phyloP scores from a whole-genome alignment of 495 filamentous ascomycete species.

The Pyrenula massariospora region DNA sequence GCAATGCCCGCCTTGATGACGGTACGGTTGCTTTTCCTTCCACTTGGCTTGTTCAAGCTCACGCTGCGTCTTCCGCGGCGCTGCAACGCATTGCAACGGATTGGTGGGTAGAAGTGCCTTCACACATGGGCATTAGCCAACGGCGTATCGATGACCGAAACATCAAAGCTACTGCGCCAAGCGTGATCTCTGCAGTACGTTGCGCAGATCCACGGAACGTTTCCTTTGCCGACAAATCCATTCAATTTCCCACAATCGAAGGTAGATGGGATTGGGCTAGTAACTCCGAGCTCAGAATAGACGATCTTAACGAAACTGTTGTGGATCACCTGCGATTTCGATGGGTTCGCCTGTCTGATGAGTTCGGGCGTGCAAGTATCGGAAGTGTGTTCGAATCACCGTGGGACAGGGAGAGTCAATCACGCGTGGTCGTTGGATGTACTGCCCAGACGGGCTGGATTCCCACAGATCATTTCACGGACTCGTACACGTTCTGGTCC shows the following conservation, averaged over 20 bases:
- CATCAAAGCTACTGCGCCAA: not conserved
- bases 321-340: slow-evolving; percentile 4
- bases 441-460: slow-evolving; percentile 10
- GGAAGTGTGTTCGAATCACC: slow-evolving; percentile 5
- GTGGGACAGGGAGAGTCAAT: slow-evolving; percentile 1
- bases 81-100: not conserved
- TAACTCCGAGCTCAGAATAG: slow-evolving; percentile 1
- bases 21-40: not conserved
- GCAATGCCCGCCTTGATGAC: slow-evolving; percentile 1
- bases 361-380: slow-evolving; percentile 5
- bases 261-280: not conserved
- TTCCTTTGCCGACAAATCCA: slow-evolving; percentile 2
- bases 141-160: not conserved
- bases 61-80: slow-evolving; percentile 4
- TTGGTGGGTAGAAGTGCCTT: not conserved
- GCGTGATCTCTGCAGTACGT: not conserved
- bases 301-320: not conserved
- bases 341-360: slow-evolving; percentile 6
- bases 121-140: slow-evolving; percentile 9
- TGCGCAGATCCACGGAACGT: slow-evolving; percentile 6
- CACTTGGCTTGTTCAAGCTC: slow-evolving; percentile 4
- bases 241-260: slow-evolving; percentile 5
- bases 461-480: slow-evolving; percentile 6
- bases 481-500: slow-evolving; percentile 5
- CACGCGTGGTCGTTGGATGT: slow-evolving; percentile 9